Evolutionary conservation across 345 rosid genomes (phyloP).

Genomic region (Toxicodendron radicans): DNA sequence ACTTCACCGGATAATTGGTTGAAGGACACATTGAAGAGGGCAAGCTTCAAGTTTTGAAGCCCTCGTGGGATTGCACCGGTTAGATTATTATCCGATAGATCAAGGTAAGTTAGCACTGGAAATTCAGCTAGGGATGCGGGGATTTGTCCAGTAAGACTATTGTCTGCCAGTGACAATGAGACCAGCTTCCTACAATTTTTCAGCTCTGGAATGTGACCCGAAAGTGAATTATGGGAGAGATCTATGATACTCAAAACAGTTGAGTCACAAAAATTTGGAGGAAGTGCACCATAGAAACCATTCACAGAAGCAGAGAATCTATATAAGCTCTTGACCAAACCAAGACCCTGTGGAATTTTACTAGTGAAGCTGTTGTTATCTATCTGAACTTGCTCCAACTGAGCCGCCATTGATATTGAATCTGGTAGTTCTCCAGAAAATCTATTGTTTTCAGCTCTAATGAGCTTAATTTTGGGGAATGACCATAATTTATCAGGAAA

Average conservation of each 20-base stretch:
- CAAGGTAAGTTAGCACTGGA: constrained; percentile 89
- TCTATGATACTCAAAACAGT: constrained; percentile 88
- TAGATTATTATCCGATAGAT: constrained; percentile 78
- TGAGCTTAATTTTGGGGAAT: constrained; percentile 62
- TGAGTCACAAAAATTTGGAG: constrained; percentile 80
- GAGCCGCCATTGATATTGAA: constrained; percentile 64
- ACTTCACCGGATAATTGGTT: constrained; percentile 75
- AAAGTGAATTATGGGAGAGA: constrained; percentile 69
- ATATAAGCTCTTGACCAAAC: constrained; percentile 72
- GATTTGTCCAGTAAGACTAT: constrained; percentile 61
- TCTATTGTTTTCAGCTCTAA: constrained; percentile 76
- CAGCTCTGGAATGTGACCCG: constrained; percentile 77
- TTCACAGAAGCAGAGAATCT: constrained; percentile 86
- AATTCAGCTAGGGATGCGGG: constrained; percentile 73
- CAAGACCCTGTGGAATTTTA: constrained; percentile 71
- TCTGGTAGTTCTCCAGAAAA: constrained; percentile 69
- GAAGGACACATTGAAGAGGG: constrained; percentile 85
- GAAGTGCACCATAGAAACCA: constrained; percentile 62
- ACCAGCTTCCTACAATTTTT: constrained; percentile 83
- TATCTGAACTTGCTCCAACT: constrained; percentile 86
- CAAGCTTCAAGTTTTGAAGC: constrained; percentile 83
- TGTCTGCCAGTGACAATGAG: constrained; percentile 75
- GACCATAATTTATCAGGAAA: constrained; percentile 59
- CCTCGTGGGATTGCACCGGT: constrained; percentile 75
- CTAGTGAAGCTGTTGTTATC: constrained; percentile 78